Conservation (phyloP, 768 basidiomycete genomes). For the Lactifluus volemus region DNA sequence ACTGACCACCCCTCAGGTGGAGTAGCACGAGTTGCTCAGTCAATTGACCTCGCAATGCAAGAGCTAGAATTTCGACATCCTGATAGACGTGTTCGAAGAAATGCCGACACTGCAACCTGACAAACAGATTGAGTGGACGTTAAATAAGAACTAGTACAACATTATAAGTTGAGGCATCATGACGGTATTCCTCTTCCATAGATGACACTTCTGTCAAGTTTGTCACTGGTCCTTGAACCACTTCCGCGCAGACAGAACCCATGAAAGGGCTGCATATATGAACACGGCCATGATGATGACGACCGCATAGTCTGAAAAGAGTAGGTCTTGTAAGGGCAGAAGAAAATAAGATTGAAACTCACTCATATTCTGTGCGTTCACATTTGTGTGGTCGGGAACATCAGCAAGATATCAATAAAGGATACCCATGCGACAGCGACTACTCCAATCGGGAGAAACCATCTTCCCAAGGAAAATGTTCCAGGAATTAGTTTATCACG, state of each 20-base stretch:
- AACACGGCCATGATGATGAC: slow-evolving; percentile 60
- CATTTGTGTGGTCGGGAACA: slow-evolving; percentile 31
- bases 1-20: slow-evolving; percentile 38
- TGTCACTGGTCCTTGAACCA: slow-evolving; percentile 64
- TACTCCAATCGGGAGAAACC: slow-evolving; percentile 50
- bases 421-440: slow-evolving; percentile 59
- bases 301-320: slow-evolving; percentile 50
- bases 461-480: slow-evolving; percentile 50
- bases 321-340: not conserved
- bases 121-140: slow-evolving; percentile 43
- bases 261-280: slow-evolving; percentile 52
- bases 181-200: not conserved
- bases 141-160: slow-evolving; percentile 46
- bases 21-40: slow-evolving; percentile 51
- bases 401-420: slow-evolving; percentile 49
- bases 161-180: slow-evolving; percentile 28
- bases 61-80: slow-evolving; percentile 31
- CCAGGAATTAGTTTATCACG: slow-evolving; percentile 49
- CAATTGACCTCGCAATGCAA: slow-evolving; percentile 37
- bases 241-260: slow-evolving; percentile 56
- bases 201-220: slow-evolving; percentile 25
- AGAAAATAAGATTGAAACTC: slow-evolving; percentile 1
- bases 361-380: slow-evolving; percentile 16
- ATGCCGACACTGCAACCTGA: slow-evolving; percentile 45
- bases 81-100: slow-evolving; percentile 22